Percentiles rank a stretch among this genome's conserved stretches.
phyloP scores from a whole-genome alignment of 1,284 basidiomycete species.

The Melampsora americana region DNA sequence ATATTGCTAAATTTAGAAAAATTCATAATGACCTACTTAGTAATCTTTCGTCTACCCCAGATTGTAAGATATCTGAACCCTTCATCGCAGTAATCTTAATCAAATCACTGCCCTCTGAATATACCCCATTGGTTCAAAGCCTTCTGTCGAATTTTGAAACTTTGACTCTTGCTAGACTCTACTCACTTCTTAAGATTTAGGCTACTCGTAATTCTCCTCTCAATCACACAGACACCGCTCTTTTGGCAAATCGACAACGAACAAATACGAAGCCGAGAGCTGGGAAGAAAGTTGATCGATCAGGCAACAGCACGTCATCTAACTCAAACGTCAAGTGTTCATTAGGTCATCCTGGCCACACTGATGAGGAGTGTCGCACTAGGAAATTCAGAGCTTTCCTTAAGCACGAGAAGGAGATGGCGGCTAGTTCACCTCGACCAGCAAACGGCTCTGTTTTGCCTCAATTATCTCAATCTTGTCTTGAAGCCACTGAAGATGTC shows the following conservation, averaged over 20 bases:
- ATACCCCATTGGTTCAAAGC: background rate
- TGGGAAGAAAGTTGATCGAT: background rate
- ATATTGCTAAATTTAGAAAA: background rate
- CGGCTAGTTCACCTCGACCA: background rate
- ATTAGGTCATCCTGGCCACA: too few species aligned
- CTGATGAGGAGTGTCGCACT: background rate
- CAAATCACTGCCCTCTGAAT: background rate
- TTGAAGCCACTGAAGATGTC: background rate
- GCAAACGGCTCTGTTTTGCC: background rate
- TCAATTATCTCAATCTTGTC: background rate
- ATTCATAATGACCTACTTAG: background rate
- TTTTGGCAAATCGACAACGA: background rate
- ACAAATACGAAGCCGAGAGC: background rate
- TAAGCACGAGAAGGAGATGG: background rate
- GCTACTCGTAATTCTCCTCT: background rate
- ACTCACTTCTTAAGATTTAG: background rate
- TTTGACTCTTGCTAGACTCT: background rate
- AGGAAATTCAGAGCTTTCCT: background rate
- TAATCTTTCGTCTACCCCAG: background rate
- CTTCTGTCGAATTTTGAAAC: background rate
- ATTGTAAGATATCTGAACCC: background rate
- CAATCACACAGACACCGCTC: background rate
- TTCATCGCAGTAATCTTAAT: background rate
- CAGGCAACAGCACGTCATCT: too few species aligned
- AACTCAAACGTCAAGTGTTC: too few species aligned